Evolutionary conservation across 2,329 filamentous ascomycete species (phyloP).

Genomic region (Trichoderma cornu-damae): DNA sequence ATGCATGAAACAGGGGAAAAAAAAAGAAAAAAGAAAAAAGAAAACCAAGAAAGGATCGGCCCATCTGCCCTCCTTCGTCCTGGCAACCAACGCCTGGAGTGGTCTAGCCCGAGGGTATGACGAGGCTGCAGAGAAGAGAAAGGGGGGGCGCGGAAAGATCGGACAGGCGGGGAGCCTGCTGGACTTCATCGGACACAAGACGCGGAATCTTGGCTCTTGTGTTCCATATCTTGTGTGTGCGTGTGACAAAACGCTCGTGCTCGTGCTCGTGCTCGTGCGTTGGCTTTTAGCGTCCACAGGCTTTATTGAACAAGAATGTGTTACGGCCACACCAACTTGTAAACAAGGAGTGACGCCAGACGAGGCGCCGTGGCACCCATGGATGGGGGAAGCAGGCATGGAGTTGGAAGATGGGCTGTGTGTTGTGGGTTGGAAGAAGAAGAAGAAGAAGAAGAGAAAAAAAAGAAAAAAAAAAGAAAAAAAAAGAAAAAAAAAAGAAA

Average conservation of each 20-base stretch:
- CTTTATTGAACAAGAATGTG: slow-evolving; percentile 9
- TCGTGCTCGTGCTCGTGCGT: background rate
- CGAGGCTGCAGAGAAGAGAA: slow-evolving; percentile 16
- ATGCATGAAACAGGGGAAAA: slow-evolving; percentile 6
- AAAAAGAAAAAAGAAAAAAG: background rate
- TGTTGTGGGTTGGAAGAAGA: no score
- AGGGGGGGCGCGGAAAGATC: slow-evolving; percentile 13
- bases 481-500: no score
- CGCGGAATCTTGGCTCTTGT: slow-evolving; percentile 15
- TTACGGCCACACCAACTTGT: background rate
- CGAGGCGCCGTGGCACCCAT: background rate
- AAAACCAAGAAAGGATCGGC: background rate
- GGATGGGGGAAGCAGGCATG: background rate
- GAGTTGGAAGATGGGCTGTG: background rate
- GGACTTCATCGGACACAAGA: slow-evolving; percentile 19
- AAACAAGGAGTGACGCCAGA: background rate
- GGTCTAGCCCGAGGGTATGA: background rate
- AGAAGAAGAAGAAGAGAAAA: no score
- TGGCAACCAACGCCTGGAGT: background rate
- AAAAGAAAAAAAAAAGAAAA: no score
- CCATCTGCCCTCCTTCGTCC: background rate
- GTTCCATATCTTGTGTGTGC: slow-evolving; percentile 9
- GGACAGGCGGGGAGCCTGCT: slow-evolving; percentile 19
- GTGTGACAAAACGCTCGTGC: background rate
- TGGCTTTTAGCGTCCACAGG: background rate